phyloP scores from a whole-genome alignment of 768 basidiomycete genomes.

The Boletus tomentosulus region DNA sequence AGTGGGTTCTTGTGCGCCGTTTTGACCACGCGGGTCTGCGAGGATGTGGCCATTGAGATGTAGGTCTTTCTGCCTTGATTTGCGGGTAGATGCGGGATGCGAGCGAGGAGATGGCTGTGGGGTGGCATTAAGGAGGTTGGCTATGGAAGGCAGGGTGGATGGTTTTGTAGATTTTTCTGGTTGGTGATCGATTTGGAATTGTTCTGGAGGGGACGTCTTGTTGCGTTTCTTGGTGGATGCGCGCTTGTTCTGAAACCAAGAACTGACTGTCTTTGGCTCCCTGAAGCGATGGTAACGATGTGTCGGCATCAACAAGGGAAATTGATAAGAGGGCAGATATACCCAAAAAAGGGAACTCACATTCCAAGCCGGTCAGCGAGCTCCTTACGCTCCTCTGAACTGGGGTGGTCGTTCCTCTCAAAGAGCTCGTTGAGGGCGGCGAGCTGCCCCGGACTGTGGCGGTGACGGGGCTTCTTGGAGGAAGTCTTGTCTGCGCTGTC shows the following conservation, averaged over 20 bases:
- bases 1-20: conserved; percentile 13
- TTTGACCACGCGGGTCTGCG: conserved; percentile 13
- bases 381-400: conserved; percentile 60
- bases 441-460: conserved; percentile 68
- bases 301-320: neutral
- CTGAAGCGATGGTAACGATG: conserved; percentile 35
- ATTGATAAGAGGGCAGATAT: conserved; percentile 21
- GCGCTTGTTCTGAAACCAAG: conserved; percentile 86
- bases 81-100: conserved; percentile 24
- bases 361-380: conserved; percentile 74
- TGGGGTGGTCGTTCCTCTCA: conserved; percentile 71
- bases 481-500: conserved; percentile 22
- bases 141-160: conserved; percentile 34
- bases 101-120: conserved; percentile 24
- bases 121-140: conserved; percentile 39
- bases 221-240: conserved; percentile 75
- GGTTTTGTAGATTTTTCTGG: conserved; percentile 25
- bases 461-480: conserved; percentile 72
- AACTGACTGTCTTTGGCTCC: conserved; percentile 82
- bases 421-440: conserved; percentile 76
- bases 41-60: conserved; percentile 28
- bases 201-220: conserved; percentile 36
- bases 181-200: conserved; percentile 16
- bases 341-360: conserved; percentile 44
- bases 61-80: conserved; percentile 30